Percentiles rank a stretch among this genome's conserved stretches.
Evolutionary conservation across 2,329 filamentous ascomycete species (phyloP).

Genomic region (Colletotrichum destructivum): DNA sequence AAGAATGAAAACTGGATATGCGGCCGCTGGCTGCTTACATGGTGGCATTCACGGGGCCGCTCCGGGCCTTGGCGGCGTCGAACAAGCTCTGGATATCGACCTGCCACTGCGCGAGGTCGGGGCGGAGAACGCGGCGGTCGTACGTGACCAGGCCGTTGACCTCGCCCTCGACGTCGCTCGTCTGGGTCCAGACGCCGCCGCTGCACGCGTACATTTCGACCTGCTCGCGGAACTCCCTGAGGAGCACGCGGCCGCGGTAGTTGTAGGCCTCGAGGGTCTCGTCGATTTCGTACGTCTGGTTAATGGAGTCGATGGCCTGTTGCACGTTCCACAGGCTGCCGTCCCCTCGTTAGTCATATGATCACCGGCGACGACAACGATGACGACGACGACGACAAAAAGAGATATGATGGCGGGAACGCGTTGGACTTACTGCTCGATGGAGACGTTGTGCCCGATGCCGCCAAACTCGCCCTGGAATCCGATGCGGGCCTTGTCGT

Average conservation of each 20-base stretch:
- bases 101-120: slow-evolving; percentile 72
- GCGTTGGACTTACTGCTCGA: slow-evolving; percentile 66
- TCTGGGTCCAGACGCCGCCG: slow-evolving; percentile 81
- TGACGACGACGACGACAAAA: too few relatives aligned
- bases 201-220: slow-evolving; percentile 75
- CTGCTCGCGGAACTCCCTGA: slow-evolving; percentile 74
- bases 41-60: slow-evolving; percentile 26
- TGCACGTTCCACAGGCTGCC: slow-evolving; percentile 75
- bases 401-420: background rate
- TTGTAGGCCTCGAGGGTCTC: slow-evolving; percentile 73
- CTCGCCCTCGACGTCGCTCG: slow-evolving; percentile 81
- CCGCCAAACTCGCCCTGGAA: slow-evolving; percentile 82
- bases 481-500: slow-evolving; percentile 72
- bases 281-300: slow-evolving; percentile 78
- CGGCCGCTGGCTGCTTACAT: slow-evolving; percentile 31
- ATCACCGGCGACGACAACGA: too few relatives aligned
- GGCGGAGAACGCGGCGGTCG: slow-evolving; percentile 73
- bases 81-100: slow-evolving; percentile 73
- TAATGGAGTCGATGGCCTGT: slow-evolving; percentile 71
- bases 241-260: slow-evolving; percentile 73
- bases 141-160: slow-evolving; percentile 81
- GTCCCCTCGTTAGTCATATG: background rate
- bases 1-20: background rate
- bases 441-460: slow-evolving; percentile 75
- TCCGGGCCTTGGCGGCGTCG: slow-evolving; percentile 61